These are phyloP conservation scores for Sechiopsis laciniata DNA, from an alignment of 306 rosid species.

Conservation along the genomic window DNA sequence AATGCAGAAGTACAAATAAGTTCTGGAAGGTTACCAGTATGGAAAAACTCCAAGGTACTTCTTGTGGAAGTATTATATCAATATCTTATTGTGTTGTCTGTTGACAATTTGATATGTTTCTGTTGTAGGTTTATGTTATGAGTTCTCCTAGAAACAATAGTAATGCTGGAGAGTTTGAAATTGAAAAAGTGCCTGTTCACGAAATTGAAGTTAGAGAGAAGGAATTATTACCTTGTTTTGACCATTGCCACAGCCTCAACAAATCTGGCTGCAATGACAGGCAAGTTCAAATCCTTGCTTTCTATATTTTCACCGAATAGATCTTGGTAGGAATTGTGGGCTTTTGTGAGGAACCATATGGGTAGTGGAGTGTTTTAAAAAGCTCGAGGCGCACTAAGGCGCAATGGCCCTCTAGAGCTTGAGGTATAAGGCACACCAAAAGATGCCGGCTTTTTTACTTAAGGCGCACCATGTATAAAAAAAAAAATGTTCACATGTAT, in stretches of 20 bases:
- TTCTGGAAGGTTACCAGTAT: constrained; percentile 61
- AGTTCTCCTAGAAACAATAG: constrained; percentile 34
- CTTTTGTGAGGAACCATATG: not conserved
- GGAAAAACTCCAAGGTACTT: constrained; percentile 79
- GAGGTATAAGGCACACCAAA: no score
- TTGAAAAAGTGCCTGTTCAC: constrained; percentile 54
- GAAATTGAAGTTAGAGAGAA: constrained; percentile 68
- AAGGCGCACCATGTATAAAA: no score
- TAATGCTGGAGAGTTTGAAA: constrained; percentile 58
- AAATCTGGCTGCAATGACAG: constrained; percentile 68
- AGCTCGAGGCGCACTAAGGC: no score
- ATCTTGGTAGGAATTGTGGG: not conserved
- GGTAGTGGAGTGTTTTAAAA: no score
- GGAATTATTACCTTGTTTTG: constrained; percentile 75
- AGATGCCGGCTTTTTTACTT: no score
- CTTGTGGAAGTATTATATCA: constrained; percentile 17
- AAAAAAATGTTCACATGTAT: no score
- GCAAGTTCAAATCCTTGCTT: constrained; percentile 29
- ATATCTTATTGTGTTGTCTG: not conserved
- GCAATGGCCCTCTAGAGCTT: no score
- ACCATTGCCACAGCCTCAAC: constrained; percentile 63
- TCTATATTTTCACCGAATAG: not conserved
- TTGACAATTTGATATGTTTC: constrained; percentile 10
- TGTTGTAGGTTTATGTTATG: constrained; percentile 52
- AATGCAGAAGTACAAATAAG: constrained; percentile 82